Evolutionary conservation across 139 green algal genomes (phyloP), one percentile per base, ranked within the genome.

Genomic region (Asterochloris erici): DNA sequence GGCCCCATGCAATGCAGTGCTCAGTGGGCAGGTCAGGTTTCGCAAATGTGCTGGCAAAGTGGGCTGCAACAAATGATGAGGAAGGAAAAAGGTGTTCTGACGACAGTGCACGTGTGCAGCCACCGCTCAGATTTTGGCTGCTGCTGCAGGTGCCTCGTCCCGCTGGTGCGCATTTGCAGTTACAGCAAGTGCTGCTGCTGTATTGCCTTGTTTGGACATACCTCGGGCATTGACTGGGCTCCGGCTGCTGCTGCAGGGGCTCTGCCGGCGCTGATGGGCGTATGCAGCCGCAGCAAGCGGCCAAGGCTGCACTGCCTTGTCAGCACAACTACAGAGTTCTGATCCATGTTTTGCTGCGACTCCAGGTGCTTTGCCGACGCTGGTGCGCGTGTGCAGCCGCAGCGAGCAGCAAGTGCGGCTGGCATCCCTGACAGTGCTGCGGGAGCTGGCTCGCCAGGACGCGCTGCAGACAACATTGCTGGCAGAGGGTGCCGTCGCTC

Each of bases 361-460:
- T 83, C 68, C 38, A 83, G 79, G 68, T 60, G 79, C 66, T 0
- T 23, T 83, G 12, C 63, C 14, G 61, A 68, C 60, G 11, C n/a
- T 83, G 68, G 66, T 77, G 66, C 79, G 73, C 27, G 38, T 26
- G 9, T 77, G 79, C 47, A 29, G 28, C 73, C 64, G 68, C 12
- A 68, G 79, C 68, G 21, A 19, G 17, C 21, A 66, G 10, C 66
- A 83, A 60, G 64, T 83, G 29, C 79, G 73, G 47, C 63, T 83
- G 27, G 66, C 79, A 13, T n/a, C 38, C 9, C 79, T 83, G 11
- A 68, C 68, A 14, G 47, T 83, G 14, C 66, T 83, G 0, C 29
- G 79, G 23, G 64, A 83, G 14, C 77, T 81, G 63, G 79, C 77
- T 21, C 61, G 54, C 12, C 78, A 82, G 63, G 61, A n/a, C 15